Evolutionary conservation across 768 basidiomycete species (phyloP), one percentile per base, ranked within the genome.

Genomic region (Phanerochaete carnosa): DNA sequence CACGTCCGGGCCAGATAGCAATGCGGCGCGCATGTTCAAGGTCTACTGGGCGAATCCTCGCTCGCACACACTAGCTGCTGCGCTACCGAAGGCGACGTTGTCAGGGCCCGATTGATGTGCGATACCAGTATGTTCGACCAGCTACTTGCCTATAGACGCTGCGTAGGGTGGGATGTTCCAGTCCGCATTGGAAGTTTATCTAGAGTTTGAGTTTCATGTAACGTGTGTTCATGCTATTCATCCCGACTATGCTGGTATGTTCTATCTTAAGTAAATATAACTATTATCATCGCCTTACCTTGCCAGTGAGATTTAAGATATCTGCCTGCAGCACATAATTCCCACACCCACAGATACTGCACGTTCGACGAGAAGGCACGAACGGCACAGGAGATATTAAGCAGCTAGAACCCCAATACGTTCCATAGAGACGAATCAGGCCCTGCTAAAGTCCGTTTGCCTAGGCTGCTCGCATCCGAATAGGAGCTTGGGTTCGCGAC

Each of bases 21-120:
- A 64, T 59, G 62, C 62, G 2, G 70, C 70, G n/a, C 68, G 70
- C 43, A 69, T 63, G 62, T 68, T 71, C 66, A 71, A 71, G 67
- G 65, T 69, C 66, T 68, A 69, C 49, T 71, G 68, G 68, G 68
- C 68, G 25, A 71, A 71, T 52, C 70, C 70, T 5, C 62, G 70
- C 15, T 62, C 68, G 2, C 70, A 71, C 52, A 63, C 64, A 25
- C 57, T 68, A 22, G 64, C 67, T 19, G 68, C 65, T 3, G n/a
- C 49, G 25, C 57, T 69, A n/a, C 68, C 67, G 0, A 60, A 57
- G 11, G 61, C 61, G 61, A 68, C 65, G 16, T 61, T 71, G 29
- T 65, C 64, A 26, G 67, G 67, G 0, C 70, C 70, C 4, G 69
- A 67, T 28, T 52, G 30, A 32, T 19, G 33, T 35, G 39, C 8